Evolutionary conservation across 2,329 filamentous ascomycete species (phyloP).

Genomic region (Fusarium temperatum): DNA sequence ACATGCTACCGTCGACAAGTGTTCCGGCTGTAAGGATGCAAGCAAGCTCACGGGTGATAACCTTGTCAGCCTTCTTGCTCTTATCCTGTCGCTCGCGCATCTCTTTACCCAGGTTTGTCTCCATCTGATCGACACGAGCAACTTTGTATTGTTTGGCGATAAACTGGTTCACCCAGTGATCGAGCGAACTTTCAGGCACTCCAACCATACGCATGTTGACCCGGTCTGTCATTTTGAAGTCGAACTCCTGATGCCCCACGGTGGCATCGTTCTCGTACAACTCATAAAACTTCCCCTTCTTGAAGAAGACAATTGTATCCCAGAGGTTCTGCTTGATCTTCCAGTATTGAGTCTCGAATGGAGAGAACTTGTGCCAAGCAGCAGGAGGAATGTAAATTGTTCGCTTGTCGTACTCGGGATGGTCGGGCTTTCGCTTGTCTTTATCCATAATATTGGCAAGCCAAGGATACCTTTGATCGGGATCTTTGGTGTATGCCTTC

Average conservation of each 20-base stretch:
- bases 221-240: slow-evolving; percentile 95
- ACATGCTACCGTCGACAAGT: slow-evolving; percentile 93
- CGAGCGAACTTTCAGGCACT: slow-evolving; percentile 93
- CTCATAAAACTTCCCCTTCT: slow-evolving; percentile 99
- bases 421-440: slow-evolving; percentile 77
- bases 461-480: slow-evolving; percentile 89
- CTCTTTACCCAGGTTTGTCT: slow-evolving; percentile 94
- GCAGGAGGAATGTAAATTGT: slow-evolving; percentile 88
- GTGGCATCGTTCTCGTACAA: slow-evolving; percentile 98
- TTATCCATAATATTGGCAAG: slow-evolving; percentile 86
- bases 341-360: slow-evolving; percentile 99
- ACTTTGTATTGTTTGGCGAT: slow-evolving; percentile 99
- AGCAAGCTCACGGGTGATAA: slow-evolving; percentile 89
- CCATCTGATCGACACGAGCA: slow-evolving; percentile 94
- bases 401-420: slow-evolving; percentile 90
- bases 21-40: slow-evolving; percentile 93
- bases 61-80: slow-evolving; percentile 84
- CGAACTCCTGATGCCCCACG: slow-evolving; percentile 94
- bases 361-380: slow-evolving; percentile 84
- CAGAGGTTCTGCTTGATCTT: slow-evolving; percentile 98
- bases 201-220: slow-evolving; percentile 99
- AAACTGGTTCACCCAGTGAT: slow-evolving; percentile 97
- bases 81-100: slow-evolving; percentile 90
- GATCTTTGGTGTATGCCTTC: slow-evolving; percentile 83
- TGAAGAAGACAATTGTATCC: slow-evolving; percentile 99